phyloP scores from a whole-genome alignment of 2,329 filamentous ascomycete species.

The Clarireedia monteithiana region DNA sequence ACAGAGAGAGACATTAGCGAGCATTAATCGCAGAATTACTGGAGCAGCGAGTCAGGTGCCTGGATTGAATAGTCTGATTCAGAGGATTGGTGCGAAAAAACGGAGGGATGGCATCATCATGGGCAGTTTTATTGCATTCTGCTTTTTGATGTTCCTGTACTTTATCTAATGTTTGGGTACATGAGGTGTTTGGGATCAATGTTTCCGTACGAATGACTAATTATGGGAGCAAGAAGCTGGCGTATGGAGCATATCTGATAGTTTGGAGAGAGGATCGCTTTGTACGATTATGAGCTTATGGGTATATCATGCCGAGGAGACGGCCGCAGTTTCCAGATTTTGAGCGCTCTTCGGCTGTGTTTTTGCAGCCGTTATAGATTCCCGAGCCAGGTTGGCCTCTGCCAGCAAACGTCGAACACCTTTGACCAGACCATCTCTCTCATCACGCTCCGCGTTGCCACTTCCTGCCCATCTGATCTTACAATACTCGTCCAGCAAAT shows the following conservation, averaged over 20 bases:
- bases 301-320: slow-evolving; percentile 17
- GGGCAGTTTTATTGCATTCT: slow-evolving; percentile 83
- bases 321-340: slow-evolving; percentile 4
- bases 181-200: background rate
- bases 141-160: slow-evolving; percentile 79
- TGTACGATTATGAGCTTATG: slow-evolving; percentile 28
- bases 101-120: slow-evolving; percentile 91
- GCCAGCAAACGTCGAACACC: slow-evolving; percentile 55
- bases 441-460: slow-evolving; percentile 55
- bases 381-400: slow-evolving; percentile 32
- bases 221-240: slow-evolving; percentile 7
- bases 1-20: slow-evolving; percentile 81
- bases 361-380: background rate
- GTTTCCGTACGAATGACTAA: slow-evolving; percentile 1
- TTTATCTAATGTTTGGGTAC: slow-evolving; percentile 47
- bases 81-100: slow-evolving; percentile 89
- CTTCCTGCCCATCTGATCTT: slow-evolving; percentile 93
- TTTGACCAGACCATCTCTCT: slow-evolving; percentile 59
- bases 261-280: slow-evolving; percentile 8
- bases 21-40: slow-evolving; percentile 85
- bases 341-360: background rate
- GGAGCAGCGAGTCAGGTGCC: slow-evolving; percentile 85
- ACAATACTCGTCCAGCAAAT: slow-evolving; percentile 79
- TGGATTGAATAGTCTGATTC: slow-evolving; percentile 85
- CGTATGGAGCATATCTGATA: slow-evolving; percentile 2